Evolutionary conservation across 805 yeast species (phyloP).

Genomic region (Kazachstania martiniae): DNA sequence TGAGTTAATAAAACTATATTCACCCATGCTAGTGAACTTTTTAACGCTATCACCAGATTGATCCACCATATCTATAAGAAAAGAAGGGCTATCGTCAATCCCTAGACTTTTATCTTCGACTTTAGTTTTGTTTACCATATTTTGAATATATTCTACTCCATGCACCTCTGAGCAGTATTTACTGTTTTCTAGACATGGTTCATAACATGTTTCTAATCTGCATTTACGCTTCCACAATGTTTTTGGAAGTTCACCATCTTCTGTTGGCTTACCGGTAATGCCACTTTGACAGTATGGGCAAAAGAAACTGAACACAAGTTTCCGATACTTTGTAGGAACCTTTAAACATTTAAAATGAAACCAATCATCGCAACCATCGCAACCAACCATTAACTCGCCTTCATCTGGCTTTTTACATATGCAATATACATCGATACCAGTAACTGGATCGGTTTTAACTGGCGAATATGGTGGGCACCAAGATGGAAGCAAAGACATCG

Average conservation of each 20-base stretch:
- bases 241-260: conserved; percentile 26
- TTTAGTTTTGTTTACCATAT: conserved; percentile 3
- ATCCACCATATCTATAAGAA: conserved; percentile 10
- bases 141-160: conserved; percentile 33
- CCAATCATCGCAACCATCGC: conserved; percentile 96
- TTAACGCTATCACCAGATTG: conserved; percentile 3
- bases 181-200: conserved; percentile 29
- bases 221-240: conserved; percentile 75
- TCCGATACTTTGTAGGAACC: conserved; percentile 38
- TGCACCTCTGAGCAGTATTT: conserved; percentile 73
- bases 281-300: conserved; percentile 61
- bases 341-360: conserved; percentile 74
- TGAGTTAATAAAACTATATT: conserved; percentile 9
- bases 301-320: conserved; percentile 51
- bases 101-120: conserved; percentile 2
- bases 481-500: too few species aligned
- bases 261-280: conserved; percentile 26
- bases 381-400: conserved; percentile 82
- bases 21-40: conserved; percentile 15
- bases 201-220: conserved; percentile 43
- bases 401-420: conserved; percentile 68
- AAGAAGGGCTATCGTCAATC: too few species aligned
- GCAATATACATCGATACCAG: conserved; percentile 59
- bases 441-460: conserved; percentile 12
- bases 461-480: conserved; percentile 26